These are phyloP conservation scores for Prunus yedoensis DNA, from an alignment of 331 rosid genomes.

Conservation along the genomic window DNA sequence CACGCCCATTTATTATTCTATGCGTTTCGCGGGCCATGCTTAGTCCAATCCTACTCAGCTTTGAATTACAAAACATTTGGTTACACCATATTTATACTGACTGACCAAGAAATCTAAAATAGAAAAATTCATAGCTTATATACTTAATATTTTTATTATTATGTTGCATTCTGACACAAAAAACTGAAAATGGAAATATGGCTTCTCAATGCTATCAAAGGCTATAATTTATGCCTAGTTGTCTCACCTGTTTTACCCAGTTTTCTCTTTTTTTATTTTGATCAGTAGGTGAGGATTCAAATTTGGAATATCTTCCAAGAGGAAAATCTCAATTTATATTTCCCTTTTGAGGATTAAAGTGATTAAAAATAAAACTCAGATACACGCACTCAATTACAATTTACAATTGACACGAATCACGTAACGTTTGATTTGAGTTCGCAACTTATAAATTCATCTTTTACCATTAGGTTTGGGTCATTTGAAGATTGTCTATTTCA, in stretches of 20 bases:
- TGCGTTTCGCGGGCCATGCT: not conserved
- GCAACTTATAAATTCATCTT: no score
- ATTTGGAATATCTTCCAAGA: no score
- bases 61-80: not conserved
- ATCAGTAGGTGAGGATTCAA: not conserved
- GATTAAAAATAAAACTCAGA: no score
- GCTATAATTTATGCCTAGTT: not conserved
- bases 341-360: no score
- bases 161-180: not conserved
- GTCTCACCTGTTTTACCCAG: not conserved
- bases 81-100: not conserved
- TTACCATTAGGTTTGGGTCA: no score
- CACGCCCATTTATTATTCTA: not conserved
- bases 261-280: no score
- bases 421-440: no score
- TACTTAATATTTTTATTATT: not conserved
- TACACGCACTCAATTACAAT: no score
- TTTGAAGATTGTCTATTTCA: not conserved
- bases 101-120: not conserved
- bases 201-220: slow-evolving; percentile 15
- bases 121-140: not conserved
- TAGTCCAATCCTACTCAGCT: slow-evolving; percentile 15
- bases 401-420: no score
- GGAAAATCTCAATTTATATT: no score
- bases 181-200: slow-evolving; percentile 9